These are phyloP conservation scores for Myxozyma vanderwaltii DNA, from an alignment of 805 yeast species.

Conservation along the genomic window DNA sequence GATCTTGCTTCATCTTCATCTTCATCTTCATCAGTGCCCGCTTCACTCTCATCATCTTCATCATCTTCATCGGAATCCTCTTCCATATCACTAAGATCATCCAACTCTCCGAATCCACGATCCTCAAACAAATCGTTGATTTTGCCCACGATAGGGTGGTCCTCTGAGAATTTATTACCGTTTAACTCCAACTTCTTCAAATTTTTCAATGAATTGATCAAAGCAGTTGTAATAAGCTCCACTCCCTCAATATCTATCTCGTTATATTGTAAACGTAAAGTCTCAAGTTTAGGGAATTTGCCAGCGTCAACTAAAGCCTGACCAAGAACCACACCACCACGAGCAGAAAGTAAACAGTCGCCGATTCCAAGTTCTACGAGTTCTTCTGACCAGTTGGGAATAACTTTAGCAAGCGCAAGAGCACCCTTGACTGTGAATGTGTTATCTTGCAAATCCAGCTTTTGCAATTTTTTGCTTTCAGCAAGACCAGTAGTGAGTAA, in stretches of 20 bases:
- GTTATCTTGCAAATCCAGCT: slow-evolving; percentile 90
- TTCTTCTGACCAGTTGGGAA: slow-evolving; percentile 61
- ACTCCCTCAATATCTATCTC: slow-evolving; percentile 75
- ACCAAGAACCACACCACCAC: slow-evolving; percentile 66
- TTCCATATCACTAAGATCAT: slow-evolving; percentile 89
- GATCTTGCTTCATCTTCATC: slow-evolving; percentile 48
- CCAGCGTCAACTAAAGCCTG: slow-evolving; percentile 42
- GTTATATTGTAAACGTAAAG: slow-evolving; percentile 80
- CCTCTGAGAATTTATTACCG: slow-evolving; percentile 93
- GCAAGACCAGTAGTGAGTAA: slow-evolving; percentile 73
- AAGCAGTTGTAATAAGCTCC: slow-evolving; percentile 56
- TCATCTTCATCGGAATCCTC: slow-evolving; percentile 63
- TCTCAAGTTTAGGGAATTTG: slow-evolving; percentile 50
- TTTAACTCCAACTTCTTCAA: slow-evolving; percentile 77
- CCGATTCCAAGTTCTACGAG: slow-evolving; percentile 80
- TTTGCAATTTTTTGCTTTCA: slow-evolving; percentile 59
- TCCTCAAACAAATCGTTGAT: slow-evolving; percentile 65
- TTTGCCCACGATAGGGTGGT: slow-evolving; percentile 64
- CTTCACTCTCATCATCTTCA: slow-evolving; percentile 57
- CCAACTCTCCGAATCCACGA: slow-evolving; percentile 79
- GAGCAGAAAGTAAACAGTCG: slow-evolving; percentile 81
- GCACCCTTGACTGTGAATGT: slow-evolving; percentile 80
- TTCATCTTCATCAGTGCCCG: slow-evolving; percentile 42
- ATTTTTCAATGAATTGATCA: slow-evolving; percentile 56
- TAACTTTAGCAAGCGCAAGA: slow-evolving; percentile 59